Evolutionary conservation across 2,329 filamentous ascomycete species (phyloP).

Genomic region (Septoria petroselini): DNA sequence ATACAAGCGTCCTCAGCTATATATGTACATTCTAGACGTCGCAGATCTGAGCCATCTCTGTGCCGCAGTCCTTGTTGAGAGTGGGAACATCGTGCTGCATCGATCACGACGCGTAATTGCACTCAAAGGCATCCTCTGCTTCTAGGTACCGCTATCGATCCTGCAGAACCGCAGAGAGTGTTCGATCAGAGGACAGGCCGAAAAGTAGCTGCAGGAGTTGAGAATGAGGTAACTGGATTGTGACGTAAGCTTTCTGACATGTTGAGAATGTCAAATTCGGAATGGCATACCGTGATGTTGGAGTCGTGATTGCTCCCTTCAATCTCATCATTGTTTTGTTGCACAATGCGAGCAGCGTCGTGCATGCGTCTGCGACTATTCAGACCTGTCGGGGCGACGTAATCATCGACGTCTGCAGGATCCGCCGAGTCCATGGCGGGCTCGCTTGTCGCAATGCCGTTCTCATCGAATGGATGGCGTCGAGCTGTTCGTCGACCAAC

Average conservation of each 20-base stretch:
- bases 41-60: too few species aligned
- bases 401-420: slow-evolving; percentile 37
- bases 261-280: background rate
- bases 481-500: slow-evolving; percentile 18
- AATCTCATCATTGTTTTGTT: slow-evolving; percentile 57
- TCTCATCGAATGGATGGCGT: slow-evolving; percentile 1
- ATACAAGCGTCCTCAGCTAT: background rate
- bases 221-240: slow-evolving; percentile 28
- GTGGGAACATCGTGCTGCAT: too few species aligned
- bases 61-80: too few species aligned
- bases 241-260: background rate
- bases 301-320: slow-evolving; percentile 57
- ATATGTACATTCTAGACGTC: too few species aligned
- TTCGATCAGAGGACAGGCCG: slow-evolving; percentile 6
- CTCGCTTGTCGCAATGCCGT: slow-evolving; percentile 25
- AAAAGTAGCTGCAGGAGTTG: slow-evolving; percentile 33
- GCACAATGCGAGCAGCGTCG: slow-evolving; percentile 59
- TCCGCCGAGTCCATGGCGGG: slow-evolving; percentile 29
- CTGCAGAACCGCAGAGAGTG: too few species aligned
- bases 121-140: too few species aligned
- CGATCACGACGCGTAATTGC: too few species aligned
- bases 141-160: too few species aligned
- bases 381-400: slow-evolving; percentile 48
- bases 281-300: slow-evolving; percentile 48
- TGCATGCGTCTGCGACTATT: slow-evolving; percentile 58